These are phyloP conservation scores for Chlamydomonas incerta DNA, from an alignment of 139 green algal genomes.

Conservation along the genomic window DNA sequence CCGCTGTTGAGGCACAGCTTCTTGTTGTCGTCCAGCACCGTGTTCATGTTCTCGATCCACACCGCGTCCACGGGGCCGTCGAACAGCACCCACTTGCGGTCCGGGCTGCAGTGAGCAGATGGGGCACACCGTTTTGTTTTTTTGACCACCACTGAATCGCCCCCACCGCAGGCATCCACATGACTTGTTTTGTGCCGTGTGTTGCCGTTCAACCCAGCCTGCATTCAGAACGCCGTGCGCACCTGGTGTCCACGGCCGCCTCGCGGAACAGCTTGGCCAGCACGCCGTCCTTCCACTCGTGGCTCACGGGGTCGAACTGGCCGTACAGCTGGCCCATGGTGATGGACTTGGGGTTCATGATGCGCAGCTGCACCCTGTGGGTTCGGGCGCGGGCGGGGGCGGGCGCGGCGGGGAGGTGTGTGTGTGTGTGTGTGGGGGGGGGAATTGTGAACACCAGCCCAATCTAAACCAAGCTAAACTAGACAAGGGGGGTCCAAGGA, in stretches of 20 bases:
- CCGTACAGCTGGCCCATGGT: slow-evolving; percentile 85
- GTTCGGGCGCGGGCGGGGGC: too few relatives aligned
- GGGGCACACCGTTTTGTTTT: too few relatives aligned
- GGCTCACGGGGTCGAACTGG: slow-evolving; percentile 75
- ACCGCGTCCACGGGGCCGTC: slow-evolving; percentile 80
- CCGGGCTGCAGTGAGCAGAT: slow-evolving; percentile 43
- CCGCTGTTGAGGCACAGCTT: slow-evolving; percentile 85
- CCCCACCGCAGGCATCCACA: too few relatives aligned
- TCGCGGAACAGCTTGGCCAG: slow-evolving; percentile 80
- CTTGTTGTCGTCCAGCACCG: slow-evolving; percentile 90
- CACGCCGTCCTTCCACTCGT: slow-evolving; percentile 88
- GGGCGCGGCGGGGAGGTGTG: too few relatives aligned
- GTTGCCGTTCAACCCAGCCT: too few relatives aligned
- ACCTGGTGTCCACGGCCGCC: slow-evolving; percentile 57
- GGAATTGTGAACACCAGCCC: too few relatives aligned
- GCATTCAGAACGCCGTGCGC: too few relatives aligned
- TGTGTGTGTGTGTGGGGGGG: too few relatives aligned
- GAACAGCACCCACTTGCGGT: slow-evolving; percentile 81
- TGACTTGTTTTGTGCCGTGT: too few relatives aligned
- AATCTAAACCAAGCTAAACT: too few relatives aligned
- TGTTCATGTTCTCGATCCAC: slow-evolving; percentile 89
- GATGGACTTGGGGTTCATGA: slow-evolving; percentile 87
- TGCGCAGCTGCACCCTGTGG: slow-evolving; percentile 64
- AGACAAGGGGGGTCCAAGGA: too few relatives aligned
- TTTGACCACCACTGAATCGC: too few relatives aligned